Percentiles rank a stretch among this genome's conserved stretches.
Evolutionary conservation across 2,329 filamentous ascomycete species (phyloP).

Genomic region (Pezizomycotina sp.): DNA sequence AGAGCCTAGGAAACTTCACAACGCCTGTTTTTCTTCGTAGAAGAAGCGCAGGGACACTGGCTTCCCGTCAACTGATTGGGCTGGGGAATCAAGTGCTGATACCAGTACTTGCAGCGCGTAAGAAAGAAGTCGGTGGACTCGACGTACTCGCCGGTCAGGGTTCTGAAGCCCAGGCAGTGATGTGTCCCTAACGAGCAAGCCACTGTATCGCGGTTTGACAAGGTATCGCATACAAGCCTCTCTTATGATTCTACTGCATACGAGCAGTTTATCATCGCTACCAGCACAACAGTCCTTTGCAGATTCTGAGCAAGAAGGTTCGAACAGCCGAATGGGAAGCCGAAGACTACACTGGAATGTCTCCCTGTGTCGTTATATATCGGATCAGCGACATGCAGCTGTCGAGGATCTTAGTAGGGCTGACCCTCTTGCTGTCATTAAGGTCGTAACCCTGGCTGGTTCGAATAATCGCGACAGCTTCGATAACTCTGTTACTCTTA

Average conservation of each 20-base stretch:
- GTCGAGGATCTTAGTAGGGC: not conserved
- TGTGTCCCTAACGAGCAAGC: not conserved
- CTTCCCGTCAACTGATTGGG: too few relatives aligned
- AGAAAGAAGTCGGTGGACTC: not conserved
- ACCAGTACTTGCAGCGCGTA: constrained; percentile 6
- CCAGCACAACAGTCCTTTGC: not conserved
- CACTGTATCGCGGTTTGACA: not conserved
- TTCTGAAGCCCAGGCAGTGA: too few relatives aligned
- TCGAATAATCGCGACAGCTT: constrained; percentile 1
- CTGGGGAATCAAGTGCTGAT: constrained; percentile 3
- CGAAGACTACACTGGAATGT: not conserved
- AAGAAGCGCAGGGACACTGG: not conserved
- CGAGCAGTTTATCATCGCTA: not conserved
- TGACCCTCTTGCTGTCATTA: not conserved
- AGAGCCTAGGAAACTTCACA: constrained; percentile 1
- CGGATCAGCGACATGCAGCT: not conserved
- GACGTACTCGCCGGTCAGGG: not conserved
- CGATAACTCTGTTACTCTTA: constrained; percentile 3
- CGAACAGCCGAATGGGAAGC: not conserved
- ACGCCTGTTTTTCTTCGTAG: not conserved
- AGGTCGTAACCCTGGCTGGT: not conserved
- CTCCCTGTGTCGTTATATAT: not conserved
- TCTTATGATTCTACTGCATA: not conserved
- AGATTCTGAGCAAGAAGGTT: not conserved
- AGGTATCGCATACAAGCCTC: not conserved